Conservation (phyloP, 176 grass and related monocot genomes). For the Oryza australiensis region DNA sequence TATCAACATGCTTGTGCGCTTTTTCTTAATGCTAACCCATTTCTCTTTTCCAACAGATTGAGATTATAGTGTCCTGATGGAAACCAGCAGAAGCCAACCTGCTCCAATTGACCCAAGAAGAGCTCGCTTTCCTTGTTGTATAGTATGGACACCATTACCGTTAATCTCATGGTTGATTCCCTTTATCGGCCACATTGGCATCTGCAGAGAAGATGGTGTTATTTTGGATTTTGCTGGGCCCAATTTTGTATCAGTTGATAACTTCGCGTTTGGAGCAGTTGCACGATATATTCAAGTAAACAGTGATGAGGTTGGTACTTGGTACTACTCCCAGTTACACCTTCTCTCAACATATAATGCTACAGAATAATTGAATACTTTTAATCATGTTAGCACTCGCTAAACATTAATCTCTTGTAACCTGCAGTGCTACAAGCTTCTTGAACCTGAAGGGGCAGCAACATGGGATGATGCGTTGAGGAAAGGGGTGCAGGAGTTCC, state of each 20-base stretch:
- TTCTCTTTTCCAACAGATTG: not conserved
- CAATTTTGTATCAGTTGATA: slow-evolving; percentile 87
- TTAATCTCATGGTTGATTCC: slow-evolving; percentile 91
- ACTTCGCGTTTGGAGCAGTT: slow-evolving; percentile 87
- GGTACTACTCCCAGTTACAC: not conserved
- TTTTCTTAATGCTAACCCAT: not conserved
- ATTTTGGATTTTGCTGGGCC: slow-evolving; percentile 94
- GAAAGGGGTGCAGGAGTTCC: slow-evolving; percentile 79
- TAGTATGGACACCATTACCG: slow-evolving; percentile 95
- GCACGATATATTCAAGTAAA: slow-evolving; percentile 77
- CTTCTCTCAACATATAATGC: not conserved
- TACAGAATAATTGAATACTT: not conserved
- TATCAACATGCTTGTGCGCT: not conserved
- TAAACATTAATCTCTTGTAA: slow-evolving; percentile 1
- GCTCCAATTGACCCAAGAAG: slow-evolving; percentile 68
- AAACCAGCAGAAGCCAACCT: slow-evolving; percentile 35
- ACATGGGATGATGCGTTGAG: slow-evolving; percentile 69
- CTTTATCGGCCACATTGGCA: slow-evolving; percentile 91
- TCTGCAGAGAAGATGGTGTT: slow-evolving; percentile 92
- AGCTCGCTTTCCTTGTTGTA: slow-evolving; percentile 80
- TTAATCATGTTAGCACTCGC: not conserved
- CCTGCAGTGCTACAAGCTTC: slow-evolving; percentile 69
- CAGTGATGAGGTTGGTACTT: slow-evolving; percentile 60
- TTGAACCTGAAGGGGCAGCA: slow-evolving; percentile 41
- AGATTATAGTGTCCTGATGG: slow-evolving; percentile 44